Conservation (phyloP, 1,284 basidiomycete species). For the Ustilago xerochloae region DNA sequence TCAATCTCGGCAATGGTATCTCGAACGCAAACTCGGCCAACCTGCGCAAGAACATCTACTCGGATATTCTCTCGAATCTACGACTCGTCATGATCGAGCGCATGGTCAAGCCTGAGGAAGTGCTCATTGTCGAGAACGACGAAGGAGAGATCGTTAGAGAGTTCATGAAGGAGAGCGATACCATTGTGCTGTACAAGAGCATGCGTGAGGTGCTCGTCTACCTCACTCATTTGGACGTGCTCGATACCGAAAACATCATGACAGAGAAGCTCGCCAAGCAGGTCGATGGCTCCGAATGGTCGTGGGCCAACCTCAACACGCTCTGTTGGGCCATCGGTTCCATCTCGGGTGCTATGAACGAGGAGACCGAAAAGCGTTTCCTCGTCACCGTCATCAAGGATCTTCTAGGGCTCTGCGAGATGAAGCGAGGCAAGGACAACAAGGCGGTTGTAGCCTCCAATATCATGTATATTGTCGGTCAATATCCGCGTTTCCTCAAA, state of each 20-base stretch:
- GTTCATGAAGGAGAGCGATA: slow-evolving; percentile 99
- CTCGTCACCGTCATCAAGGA: slow-evolving; percentile 99
- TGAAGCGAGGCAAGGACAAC: slow-evolving; percentile 99
- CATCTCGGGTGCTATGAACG: slow-evolving; percentile 99
- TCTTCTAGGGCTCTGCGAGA: slow-evolving; percentile 92
- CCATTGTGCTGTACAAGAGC: slow-evolving; percentile 97
- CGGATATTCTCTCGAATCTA: slow-evolving; percentile 88
- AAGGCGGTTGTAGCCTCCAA: slow-evolving; percentile 99
- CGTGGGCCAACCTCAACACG: slow-evolving; percentile 99
- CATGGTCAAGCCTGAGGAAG: slow-evolving; percentile 99
- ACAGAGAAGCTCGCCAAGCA: slow-evolving; percentile 93
- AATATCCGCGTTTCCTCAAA: slow-evolving; percentile 99
- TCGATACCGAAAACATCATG: slow-evolving; percentile 92
- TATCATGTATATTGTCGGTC: slow-evolving; percentile 99
- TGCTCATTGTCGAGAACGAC: slow-evolving; percentile 96
- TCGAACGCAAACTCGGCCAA: slow-evolving; percentile 62
- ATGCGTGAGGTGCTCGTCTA: slow-evolving; percentile 96
- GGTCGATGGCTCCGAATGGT: slow-evolving; percentile 98
- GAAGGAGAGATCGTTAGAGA: slow-evolving; percentile 99
- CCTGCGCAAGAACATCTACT: slow-evolving; percentile 90
- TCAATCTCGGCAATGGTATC: slow-evolving; percentile 73
- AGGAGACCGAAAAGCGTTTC: slow-evolving; percentile 98
- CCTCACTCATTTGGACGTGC: slow-evolving; percentile 94
- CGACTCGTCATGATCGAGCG: slow-evolving; percentile 96
- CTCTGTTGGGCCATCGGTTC: slow-evolving; percentile 99